Evolutionary conservation across 2,329 filamentous ascomycete genomes (phyloP), one percentile per base, ranked within the genome.

Genomic region (Ramichloridium luteum): DNA sequence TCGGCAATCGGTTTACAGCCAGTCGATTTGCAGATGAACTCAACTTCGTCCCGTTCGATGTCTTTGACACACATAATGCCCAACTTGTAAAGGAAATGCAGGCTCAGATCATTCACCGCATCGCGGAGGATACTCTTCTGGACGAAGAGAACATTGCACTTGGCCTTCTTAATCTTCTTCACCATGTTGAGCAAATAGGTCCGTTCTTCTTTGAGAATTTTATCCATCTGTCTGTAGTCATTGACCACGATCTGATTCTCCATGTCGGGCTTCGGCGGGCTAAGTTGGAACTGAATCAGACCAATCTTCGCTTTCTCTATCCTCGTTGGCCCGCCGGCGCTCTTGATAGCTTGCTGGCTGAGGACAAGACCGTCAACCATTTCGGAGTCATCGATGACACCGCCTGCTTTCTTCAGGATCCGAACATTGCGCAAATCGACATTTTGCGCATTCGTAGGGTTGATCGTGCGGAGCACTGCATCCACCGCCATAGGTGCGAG

Each of bases 91-190:
- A 98, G 71, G 72, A 98, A 98, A 65, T 98, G 90, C 43, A 98
- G 72, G 40, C 84, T 93, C 36, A 98, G 72, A 50, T 98, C 90
- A 65, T 98, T 98, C 58, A 98, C 86, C 20, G 90, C 90, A 53
- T 98, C 90, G 48, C 90, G 78, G 37, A 98, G 75, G 49, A 98
- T 98, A 10, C 88, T 96, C 65, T 98, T 98, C 56, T 98, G 90
- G 48, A 98, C 96, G 46, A 98, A 70, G 27, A 96, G 76, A 26
- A 98, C 90, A 52, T 98, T 98, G 67, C 90, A 98, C 69, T 96
- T 98, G 47, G 90, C 86, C 72, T 96, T 98, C 67, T 96, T 94
- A 62, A 98, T 98, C 72, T 96, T 98, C 74, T 98, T 96, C 56
- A 92, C 86, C 75, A 98, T 82, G 68, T 96, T 96, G 37, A 98